Percentiles rank a stretch among this genome's conserved stretches.
Evolutionary conservation across 108 stramenopile species (phyloP).

Genomic region (Nitzschia sp.): DNA sequence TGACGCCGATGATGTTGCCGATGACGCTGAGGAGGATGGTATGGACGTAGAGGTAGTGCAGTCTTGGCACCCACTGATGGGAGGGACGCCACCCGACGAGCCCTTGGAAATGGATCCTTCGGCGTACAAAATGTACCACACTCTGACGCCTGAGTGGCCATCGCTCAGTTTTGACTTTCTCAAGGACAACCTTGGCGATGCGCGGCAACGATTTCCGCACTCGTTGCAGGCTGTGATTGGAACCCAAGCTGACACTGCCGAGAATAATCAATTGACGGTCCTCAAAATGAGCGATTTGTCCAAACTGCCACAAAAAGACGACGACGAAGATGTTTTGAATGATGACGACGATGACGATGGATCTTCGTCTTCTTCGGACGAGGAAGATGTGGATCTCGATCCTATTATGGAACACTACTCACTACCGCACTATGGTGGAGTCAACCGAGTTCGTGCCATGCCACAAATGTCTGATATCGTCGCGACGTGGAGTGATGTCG

Average conservation of each 20-base stretch:
- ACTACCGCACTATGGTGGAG: constrained; percentile 88
- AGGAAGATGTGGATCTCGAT: constrained; percentile 85
- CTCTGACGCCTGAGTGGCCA: constrained; percentile 94
- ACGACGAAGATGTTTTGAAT: constrained; percentile 67
- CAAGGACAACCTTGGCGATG: constrained; percentile 83
- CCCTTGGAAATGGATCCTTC: constrained; percentile 90
- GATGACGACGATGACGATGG: constrained; percentile 59
- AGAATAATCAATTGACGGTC: constrained; percentile 81
- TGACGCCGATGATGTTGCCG: constrained; percentile 41
- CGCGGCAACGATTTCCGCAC: constrained; percentile 88
- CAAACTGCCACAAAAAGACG: constrained; percentile 67
- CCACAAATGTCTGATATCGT: constrained; percentile 89
- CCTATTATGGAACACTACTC: constrained; percentile 85
- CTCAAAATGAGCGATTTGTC: constrained; percentile 87
- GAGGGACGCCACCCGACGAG: constrained; percentile 9
- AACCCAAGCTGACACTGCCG: constrained; percentile 84
- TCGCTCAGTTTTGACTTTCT: constrained; percentile 92
- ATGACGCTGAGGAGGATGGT: not conserved
- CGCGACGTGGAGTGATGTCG: constrained; percentile 91
- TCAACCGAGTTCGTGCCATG: constrained; percentile 94
- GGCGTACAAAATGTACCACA: constrained; percentile 98
- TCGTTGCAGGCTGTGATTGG: constrained; percentile 87
- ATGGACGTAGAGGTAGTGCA: constrained; percentile 38
- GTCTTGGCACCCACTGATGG: constrained; percentile 55
- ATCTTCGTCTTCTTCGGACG: constrained; percentile 57